Evolutionary conservation across 768 basidiomycete species (phyloP), one percentile per base, ranked within the genome.

Genomic region (Suillus luteus): DNA sequence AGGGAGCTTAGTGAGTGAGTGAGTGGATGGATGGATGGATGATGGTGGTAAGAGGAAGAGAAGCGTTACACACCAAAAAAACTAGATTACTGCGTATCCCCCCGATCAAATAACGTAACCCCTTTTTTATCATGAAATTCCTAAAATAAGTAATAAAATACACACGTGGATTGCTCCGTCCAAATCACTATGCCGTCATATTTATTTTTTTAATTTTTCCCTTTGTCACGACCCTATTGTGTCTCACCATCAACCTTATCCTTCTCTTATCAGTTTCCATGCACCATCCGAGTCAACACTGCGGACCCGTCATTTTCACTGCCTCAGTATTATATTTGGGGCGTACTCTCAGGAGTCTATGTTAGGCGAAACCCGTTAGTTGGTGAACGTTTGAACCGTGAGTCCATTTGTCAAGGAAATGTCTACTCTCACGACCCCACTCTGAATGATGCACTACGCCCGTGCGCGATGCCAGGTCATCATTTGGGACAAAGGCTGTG

Each of bases 101-200:
- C 52, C 52, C 52, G 52, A 54, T 54, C 52, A 54, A 49, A 52
- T 54, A 33, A 54, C 52, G 52, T 54, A 54, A 31, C 52, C 52
- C 52, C 33, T 54, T 54, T 54, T 54, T 54, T 33, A 54, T 54
- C 19, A n/a, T 54, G 19, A n/a, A n/a, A 46, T 22, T n/a, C 11
- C 44, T n/a, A 33, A 33, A 33, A 33, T 54, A 19, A 15, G 49
- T 27, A 48, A 48, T 12, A 14, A 24, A 51, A 52, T 10, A n/a
- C 52, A 54, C 52, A 24, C 14, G 48, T 49, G 22, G 14, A 15
- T 51, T 27, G 24, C 49, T 48, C 46, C 46, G 46, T 24, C 46
- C 9, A 51, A 15, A 15, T 41, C 40, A 41, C 40, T 15, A 51
- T 52, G 51, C 27, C 51, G 51, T 52, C 51, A 52, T 49, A 49